Evolutionary conservation across 768 basidiomycete genomes (phyloP), one percentile per base, ranked within the genome.

Genomic region (Leucosporidium creatinivorum): DNA sequence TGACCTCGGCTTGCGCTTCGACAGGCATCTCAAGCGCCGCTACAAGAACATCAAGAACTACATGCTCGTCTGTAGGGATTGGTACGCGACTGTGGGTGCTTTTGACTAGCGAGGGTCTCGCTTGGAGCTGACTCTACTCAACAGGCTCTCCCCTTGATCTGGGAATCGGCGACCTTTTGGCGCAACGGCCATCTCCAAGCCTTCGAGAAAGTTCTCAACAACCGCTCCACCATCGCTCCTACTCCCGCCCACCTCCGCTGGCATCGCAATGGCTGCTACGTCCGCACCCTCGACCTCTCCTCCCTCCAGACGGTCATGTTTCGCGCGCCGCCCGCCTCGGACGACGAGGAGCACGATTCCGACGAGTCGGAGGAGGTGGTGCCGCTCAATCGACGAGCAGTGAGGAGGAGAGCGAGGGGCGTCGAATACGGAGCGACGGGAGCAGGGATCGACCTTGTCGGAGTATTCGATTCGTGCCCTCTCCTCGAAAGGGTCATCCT

Each of bases 201-300:
- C 5, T 57, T 57, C 55, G 23, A 19, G 17, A 2, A 12, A 23
- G 21, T 6, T 3, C 30, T 57, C 31, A 21, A 30, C 18, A 21
- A 19, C 10, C 55, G 55, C 18, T 31, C 55, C 13, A 23, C 31
- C 10, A 23, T 57, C 31, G 21, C 10, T 9, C 26, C 17, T 3
- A 30, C 13, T 25, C 55, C 30, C 17, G 30, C 17, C 31, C 55
- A 36, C 30, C 31, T 31, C 30, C 30, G 18, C 7, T 28, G 55
- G 55, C 55, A 57, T 31, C 15, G 1, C 4, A 9, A 28, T 15
- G 18, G 19, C 55, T 57, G 55, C 31, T 30, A 57, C 55, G 55
- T 57, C 55, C 55, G 28, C 21, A 57, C 55, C 55, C 55, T 57
- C 55, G 31, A 36, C 30, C 31, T 57, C 31, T 30, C 31, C 55